These are phyloP conservation scores for Podospora tetraspora DNA, from an alignment of 495 filamentous ascomycete genomes.

Conservation along the genomic window DNA sequence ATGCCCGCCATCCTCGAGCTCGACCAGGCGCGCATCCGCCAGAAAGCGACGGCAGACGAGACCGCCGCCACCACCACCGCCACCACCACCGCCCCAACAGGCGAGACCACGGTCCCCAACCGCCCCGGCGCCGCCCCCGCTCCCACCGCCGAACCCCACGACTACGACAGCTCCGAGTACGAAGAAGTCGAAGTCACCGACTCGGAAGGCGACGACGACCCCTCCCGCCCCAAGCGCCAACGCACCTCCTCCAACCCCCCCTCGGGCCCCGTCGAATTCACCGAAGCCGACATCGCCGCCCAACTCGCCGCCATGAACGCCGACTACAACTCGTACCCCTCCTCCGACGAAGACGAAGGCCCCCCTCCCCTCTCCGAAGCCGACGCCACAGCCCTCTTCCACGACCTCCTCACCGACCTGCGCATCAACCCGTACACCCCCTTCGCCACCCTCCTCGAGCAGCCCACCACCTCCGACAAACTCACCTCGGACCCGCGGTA, in stretches of 20 bases:
- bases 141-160: conserved; percentile 15
- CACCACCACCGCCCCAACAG: conserved; percentile 1
- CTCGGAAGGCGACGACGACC: conserved; percentile 45
- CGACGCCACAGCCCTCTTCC: conserved; percentile 69
- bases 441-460: conserved; percentile 28
- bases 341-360: conserved; percentile 47
- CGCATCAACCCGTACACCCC: conserved; percentile 81
- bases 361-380: conserved; percentile 58
- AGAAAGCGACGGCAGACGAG: conserved; percentile 37
- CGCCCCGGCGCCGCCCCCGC: background rate
- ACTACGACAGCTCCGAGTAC: conserved; percentile 57
- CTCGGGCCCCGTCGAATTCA: conserved; percentile 71
- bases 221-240: conserved; percentile 55
- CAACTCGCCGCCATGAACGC: conserved; percentile 84
- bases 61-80: background rate
- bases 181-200: conserved; percentile 88
- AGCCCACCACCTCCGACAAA: conserved; percentile 55
- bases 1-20: conserved; percentile 73
- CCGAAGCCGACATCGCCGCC: conserved; percentile 90
- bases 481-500: conserved; percentile 82
- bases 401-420: conserved; percentile 77
- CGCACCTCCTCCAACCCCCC: conserved; percentile 53
- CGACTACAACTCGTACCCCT: conserved; percentile 50
- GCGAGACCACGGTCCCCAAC: conserved; percentile 9
- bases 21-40: conserved; percentile 51